Evolutionary conservation across 1,284 basidiomycete species (phyloP), one percentile per base, ranked within the genome.

Genomic region (Rhodotorula sp.): DNA sequence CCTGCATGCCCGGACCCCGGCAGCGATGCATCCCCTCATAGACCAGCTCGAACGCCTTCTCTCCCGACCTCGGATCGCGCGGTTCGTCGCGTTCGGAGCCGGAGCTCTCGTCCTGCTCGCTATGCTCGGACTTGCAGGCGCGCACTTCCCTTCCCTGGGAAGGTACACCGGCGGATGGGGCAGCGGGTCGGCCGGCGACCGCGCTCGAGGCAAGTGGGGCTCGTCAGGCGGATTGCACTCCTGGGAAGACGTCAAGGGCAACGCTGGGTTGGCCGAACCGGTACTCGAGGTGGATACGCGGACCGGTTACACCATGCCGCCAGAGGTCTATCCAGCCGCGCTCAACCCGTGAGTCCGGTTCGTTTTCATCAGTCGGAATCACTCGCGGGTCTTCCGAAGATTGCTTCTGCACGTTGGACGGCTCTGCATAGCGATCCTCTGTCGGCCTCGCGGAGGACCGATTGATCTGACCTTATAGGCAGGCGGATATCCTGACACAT

Each of bases 281-380:
- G 38, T 28, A 2, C 57, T 64, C 18, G 56, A 38, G 6, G 31
- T 26, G 34, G 68, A 73, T 47, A 21, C 19, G 15, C 55, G 62
- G 38, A 65, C 59, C 6, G 71, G 71, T 4, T 50, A 54, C 43
- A 26, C 64, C 2, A 69, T 73, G 70, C 74, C 74, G 15, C 74
- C 74, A 1, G 74, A 76, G 26, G 72, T 76, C 2, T 76, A 74
- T 34, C 72, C 74, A 8, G 69, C 72, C 19, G 72, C 68, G 26
- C 59, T 76, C 31, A 76, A 76, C 47, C 70, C 72, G 61, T 72
- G 45, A 60, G 71, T 62, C 31, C 19, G 15, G 8, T 31, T 5
- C 31, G 45, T 10, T 15, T n/a, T 48, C 21, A 14, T 49, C 54
- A 23, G 31, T 21, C 19, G 26, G 16, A n/a, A 4, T 21, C 19